A percentile compares a stretch with the other conserved stretches of the same genome.
phyloP scores from a whole-genome alignment of 108 stramenopile species.

The Aurantiochytrium sp. region DNA sequence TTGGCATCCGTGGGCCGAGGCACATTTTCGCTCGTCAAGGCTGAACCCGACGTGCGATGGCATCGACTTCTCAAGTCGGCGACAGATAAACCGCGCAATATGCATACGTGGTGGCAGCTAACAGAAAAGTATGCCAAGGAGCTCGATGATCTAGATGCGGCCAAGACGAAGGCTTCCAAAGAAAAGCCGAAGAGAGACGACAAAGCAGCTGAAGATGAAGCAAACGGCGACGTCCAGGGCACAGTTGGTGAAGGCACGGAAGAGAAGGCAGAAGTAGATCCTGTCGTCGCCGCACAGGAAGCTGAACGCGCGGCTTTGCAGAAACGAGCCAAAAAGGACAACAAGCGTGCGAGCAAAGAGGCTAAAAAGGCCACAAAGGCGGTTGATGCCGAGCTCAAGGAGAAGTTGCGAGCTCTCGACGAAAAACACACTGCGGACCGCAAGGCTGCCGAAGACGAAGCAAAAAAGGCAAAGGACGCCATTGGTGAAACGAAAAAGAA shows the following conservation, averaged over 20 bases:
- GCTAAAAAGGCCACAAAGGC: neutral
- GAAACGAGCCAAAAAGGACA: neutral
- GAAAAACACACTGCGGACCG: neutral
- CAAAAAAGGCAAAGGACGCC: neutral
- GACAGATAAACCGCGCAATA: conserved; percentile 29
- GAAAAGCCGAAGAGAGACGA: conserved; percentile 17
- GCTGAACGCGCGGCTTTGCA: neutral
- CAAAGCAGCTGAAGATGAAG: neutral
- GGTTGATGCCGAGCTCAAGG: neutral
- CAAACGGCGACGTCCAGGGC: neutral
- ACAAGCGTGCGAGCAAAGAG: neutral
- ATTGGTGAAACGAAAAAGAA: neutral
- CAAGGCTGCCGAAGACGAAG: neutral
- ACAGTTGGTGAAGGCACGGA: neutral
- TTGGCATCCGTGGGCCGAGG: conserved; percentile 36
- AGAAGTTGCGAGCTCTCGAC: neutral
- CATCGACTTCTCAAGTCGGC: conserved; percentile 21
- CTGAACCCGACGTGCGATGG: neutral
- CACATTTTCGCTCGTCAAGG: conserved; percentile 36
- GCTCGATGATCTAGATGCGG: conserved; percentile 24
- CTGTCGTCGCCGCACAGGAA: neutral
- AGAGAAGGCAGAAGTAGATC: neutral
- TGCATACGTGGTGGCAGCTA: conserved; percentile 43
- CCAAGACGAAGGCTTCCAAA: neutral
- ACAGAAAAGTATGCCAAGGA: conserved; percentile 28